These are phyloP conservation scores for Plantago lanceolata DNA, from an alignment of 305 asterid species.

Conservation along the genomic window DNA sequence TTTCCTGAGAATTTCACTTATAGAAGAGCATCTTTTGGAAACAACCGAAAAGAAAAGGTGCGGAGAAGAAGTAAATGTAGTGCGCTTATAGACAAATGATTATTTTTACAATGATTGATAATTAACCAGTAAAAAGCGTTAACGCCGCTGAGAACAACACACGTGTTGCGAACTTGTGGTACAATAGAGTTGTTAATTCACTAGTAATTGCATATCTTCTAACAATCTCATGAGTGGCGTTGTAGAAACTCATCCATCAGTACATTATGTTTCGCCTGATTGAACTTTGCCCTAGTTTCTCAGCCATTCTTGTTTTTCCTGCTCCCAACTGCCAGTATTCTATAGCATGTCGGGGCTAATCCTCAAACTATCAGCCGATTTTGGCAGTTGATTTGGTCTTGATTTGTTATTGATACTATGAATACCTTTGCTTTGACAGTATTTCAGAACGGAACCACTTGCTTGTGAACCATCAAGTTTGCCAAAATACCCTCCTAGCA, in stretches of 20 bases:
- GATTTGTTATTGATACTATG: not conserved
- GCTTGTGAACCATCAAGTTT: conserved; percentile 86
- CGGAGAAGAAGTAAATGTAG: not conserved
- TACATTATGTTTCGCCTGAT: not conserved
- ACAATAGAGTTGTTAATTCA: too few species aligned
- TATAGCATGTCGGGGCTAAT: not conserved
- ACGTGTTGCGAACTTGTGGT: too few species aligned
- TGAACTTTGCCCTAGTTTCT: not conserved
- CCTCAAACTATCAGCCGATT: not conserved
- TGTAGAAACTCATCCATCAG: too few species aligned
- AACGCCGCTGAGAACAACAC: too few species aligned
- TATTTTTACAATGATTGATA: too few species aligned
- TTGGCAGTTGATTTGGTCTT: not conserved
- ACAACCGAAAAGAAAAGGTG: not conserved
- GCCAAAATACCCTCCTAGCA: conserved; percentile 95
- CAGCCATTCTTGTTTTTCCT: not conserved
- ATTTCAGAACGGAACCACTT: conserved; percentile 66
- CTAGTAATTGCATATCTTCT: too few species aligned
- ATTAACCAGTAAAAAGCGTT: too few species aligned
- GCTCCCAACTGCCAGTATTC: not conserved
- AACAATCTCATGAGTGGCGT: too few species aligned
- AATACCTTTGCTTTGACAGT: conserved; percentile 32
- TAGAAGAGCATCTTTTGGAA: too few species aligned
- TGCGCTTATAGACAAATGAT: not conserved
- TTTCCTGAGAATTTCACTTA: not conserved